Percentiles rank a stretch among this genome's conserved stretches.
phyloP scores from a whole-genome alignment of 2,329 filamentous ascomycete species.

The Neodidymelliopsis sp. region DNA sequence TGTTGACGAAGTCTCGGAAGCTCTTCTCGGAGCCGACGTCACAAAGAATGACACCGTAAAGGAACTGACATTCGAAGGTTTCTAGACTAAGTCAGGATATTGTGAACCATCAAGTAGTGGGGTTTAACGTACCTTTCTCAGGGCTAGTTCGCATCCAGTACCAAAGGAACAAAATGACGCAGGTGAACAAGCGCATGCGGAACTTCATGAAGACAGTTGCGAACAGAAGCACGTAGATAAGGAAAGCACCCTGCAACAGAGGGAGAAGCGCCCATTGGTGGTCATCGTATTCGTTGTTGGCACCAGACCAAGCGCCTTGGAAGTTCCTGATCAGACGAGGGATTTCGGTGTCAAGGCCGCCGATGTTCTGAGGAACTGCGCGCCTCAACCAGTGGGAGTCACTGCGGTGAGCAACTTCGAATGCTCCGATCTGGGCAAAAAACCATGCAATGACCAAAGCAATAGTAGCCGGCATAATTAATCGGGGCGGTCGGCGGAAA shows the following conservation, averaged over 20 bases:
- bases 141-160: slow-evolving; percentile 57
- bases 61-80: slow-evolving; percentile 62
- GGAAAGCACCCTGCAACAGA: slow-evolving; percentile 59
- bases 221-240: slow-evolving; percentile 58
- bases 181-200: slow-evolving; percentile 56
- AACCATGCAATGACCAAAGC: slow-evolving; percentile 60
- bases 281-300: slow-evolving; percentile 61
- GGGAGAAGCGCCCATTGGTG: slow-evolving; percentile 64
- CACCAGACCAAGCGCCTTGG: slow-evolving; percentile 59
- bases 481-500: slow-evolving; percentile 61
- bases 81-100: slow-evolving; percentile 48
- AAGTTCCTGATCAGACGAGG: slow-evolving; percentile 55
- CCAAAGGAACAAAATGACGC: slow-evolving; percentile 57
- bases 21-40: slow-evolving; percentile 58
- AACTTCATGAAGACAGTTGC: slow-evolving; percentile 59
- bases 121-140: slow-evolving; percentile 53
- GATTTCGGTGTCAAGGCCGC: slow-evolving; percentile 56
- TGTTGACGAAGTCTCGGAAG: slow-evolving; percentile 55
- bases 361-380: slow-evolving; percentile 55
- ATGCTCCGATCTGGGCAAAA: slow-evolving; percentile 58
- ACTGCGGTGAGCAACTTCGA: slow-evolving; percentile 56
- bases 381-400: slow-evolving; percentile 62
- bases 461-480: slow-evolving; percentile 61
- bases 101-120: background rate
- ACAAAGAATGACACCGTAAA: slow-evolving; percentile 61